A percentile compares a stretch with the other conserved stretches of the same genome.
phyloP scores from a whole-genome alignment of 2,329 filamentous ascomycete species.

The Nectriaceae sp. region DNA sequence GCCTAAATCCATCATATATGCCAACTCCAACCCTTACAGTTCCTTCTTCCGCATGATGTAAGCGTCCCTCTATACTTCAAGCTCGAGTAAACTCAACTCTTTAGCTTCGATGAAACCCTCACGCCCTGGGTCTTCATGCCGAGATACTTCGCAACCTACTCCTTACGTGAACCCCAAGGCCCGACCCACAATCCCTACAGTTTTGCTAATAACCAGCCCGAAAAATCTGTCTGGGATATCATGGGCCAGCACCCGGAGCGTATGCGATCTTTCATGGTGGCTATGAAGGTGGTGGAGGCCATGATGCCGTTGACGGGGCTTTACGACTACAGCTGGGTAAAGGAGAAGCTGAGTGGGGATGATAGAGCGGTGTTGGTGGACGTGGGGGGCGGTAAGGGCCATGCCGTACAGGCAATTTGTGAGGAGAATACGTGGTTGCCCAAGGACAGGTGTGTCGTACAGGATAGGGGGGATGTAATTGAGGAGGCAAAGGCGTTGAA shows the following conservation, averaged over 20 bases:
- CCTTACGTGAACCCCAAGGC: slow-evolving; percentile 31
- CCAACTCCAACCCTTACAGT: not conserved
- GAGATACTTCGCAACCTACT: slow-evolving; percentile 34
- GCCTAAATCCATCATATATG: slow-evolving; percentile 8
- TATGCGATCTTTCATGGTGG: slow-evolving; percentile 28
- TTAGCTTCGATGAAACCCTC: slow-evolving; percentile 28
- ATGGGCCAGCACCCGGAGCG: slow-evolving; percentile 23
- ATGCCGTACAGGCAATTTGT: slow-evolving; percentile 28
- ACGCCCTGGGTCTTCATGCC: slow-evolving; percentile 25
- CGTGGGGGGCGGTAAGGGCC: slow-evolving; percentile 36
- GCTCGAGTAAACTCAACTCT: not conserved
- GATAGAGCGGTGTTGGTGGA: slow-evolving; percentile 32
- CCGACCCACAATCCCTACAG: slow-evolving; percentile 27
- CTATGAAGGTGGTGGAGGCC: slow-evolving; percentile 28
- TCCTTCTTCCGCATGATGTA: slow-evolving; percentile 7
- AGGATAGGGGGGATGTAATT: slow-evolving; percentile 34
- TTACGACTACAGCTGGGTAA: slow-evolving; percentile 36
- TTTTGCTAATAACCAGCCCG: slow-evolving; percentile 30
- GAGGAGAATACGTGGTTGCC: slow-evolving; percentile 27
- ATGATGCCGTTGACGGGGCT: slow-evolving; percentile 25
- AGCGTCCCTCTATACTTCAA: slow-evolving; percentile 6
- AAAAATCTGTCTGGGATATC: slow-evolving; percentile 35
- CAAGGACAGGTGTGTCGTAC: slow-evolving; percentile 30
- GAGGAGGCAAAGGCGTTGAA: slow-evolving; percentile 21
- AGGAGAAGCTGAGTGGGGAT: slow-evolving; percentile 1